Base-by-base conservation (phyloP, 106 monocot species). In the Dendrobium nobile region DNA sequence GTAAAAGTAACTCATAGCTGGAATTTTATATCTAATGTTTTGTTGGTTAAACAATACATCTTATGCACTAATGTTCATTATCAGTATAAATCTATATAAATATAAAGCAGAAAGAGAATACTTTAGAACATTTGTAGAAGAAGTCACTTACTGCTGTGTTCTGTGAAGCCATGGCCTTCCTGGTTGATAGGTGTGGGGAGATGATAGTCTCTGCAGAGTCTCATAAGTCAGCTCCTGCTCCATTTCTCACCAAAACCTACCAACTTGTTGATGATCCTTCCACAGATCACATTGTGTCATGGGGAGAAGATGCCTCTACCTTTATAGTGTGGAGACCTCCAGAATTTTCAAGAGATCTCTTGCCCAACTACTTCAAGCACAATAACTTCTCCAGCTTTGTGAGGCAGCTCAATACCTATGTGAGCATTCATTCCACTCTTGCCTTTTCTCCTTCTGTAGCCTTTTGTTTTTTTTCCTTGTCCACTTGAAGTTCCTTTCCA, bases 171-270 rank as follows among this genome's bases (percentile, higher is more conserved):
- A 76, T 91, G 89, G 87, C 93, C 40, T 91, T 87, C 85, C 82
- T 93, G 80, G 87, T 86, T 56, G 91, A 93, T 80, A 91, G 82
- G 33, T 82, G 83, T 82, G 92, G 84, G 9, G 90, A 90, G 82
- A 87, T 83, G 88, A 82, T 87, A 81, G 9, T 73, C 90, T 41
- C 67, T 82, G 82, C 76, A 87, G 90, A 86, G 87, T 37, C 81
- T 19, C 84, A 88, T 73, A 88, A 90, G 84, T n/a, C 92, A 78
- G 83, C 88, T 9, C 95, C 95, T 40, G 93, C 96, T 20, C 96
- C 96, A 26, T 96, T 96, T 80, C 84, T 96, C 47, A 90, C 87
- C 58, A 96, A 96, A 77, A 93, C 93, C 6, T 96, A 90, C 82
- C 90, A 92, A 61, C 87, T 96, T 8, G 96, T 96, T 5, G 96